Evolutionary conservation across 2,329 filamentous ascomycete species (phyloP), one percentile per base, ranked within the genome.

Genomic region (Fusarium mangiferae): DNA sequence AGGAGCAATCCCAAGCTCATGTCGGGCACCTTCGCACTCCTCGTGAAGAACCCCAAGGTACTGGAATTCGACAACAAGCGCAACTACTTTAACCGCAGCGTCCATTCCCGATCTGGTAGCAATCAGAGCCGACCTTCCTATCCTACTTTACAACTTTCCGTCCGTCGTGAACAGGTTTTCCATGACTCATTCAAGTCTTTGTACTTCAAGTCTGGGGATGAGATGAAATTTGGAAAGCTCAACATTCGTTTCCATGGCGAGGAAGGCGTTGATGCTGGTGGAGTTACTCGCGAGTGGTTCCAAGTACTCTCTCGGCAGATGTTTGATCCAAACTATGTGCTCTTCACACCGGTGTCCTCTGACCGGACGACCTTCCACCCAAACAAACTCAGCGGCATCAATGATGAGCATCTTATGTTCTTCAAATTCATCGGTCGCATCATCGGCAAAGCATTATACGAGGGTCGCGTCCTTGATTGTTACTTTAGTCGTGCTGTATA

Each of bases 341-440:
- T 99, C 44, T 99, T 98, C 85, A 96, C 94, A 57, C 96, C 96
- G 3, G 97, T 99, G 33, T 98, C 96, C 30, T 97, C 96, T 33
- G 96, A 99, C 81, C 93, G 96, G 62, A 99, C 97, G 2, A 99
- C 96, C 0, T 99, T 99, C 92, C 96, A 99, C 82, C 96, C 97
- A 22, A 99, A 98, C 83, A 94, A 94, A 80, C 89, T 97, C 73
- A 98, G 96, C 83, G 91, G 91, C 49, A 92, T 98, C 88, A 99
- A 99, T 81, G 92, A 94, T 39, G 96, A 99, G 83, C 97, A 99
- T 86, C 84, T 98, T 68, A 91, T 94, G 87, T 99, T 98, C 89
- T 99, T 99, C 90, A 98, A 98, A 82, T 99, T 99, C 84, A 98
- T 99, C 79, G 96, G 96, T 46, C 94, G 96, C 56, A 95, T 99